These are phyloP conservation scores for Zasmidium cellare DNA, from an alignment of 2,329 filamentous ascomycete species.

Conservation along the genomic window DNA sequence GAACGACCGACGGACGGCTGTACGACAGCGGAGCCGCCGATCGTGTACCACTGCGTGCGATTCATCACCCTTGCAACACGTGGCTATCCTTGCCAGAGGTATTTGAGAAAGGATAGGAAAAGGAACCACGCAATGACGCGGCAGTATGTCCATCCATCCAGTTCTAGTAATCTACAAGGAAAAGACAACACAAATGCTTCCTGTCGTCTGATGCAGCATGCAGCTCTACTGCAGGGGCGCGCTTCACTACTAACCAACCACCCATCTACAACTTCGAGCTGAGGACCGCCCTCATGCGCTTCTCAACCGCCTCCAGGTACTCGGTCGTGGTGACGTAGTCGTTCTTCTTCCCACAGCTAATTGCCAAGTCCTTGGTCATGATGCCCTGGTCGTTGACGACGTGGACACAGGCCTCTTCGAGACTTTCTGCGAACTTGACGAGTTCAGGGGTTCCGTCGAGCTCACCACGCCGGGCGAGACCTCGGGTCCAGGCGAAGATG, in stretches of 20 bases:
- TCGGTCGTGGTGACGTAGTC: conserved; percentile 90
- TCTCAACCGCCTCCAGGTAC: conserved; percentile 92
- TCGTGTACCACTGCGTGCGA: too few species aligned
- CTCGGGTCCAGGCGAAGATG: conserved; percentile 98
- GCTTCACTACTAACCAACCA: not conserved
- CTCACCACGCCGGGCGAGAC: conserved; percentile 87
- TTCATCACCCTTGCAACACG: not conserved
- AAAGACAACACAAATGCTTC: not conserved
- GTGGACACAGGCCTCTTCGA: conserved; percentile 92
- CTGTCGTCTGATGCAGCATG: not conserved
- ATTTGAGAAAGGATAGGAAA: not conserved
- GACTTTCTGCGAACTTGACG: conserved; percentile 82
- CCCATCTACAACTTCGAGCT: conserved; percentile 69
- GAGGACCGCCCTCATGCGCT: conserved; percentile 76
- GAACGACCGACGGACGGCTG: too few species aligned
- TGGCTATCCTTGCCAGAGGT: not conserved
- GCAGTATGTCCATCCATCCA: not conserved
- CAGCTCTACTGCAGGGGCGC: not conserved
- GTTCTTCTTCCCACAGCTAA: conserved; percentile 85
- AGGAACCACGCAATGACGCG: not conserved
- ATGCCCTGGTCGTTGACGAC: conserved; percentile 91
- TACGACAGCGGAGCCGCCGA: too few species aligned
- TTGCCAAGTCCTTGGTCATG: conserved; percentile 99
- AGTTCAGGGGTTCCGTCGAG: conserved; percentile 92
- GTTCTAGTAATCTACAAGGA: not conserved